Evolutionary conservation across 1,284 basidiomycete species (phyloP), one percentile per base, ranked within the genome.

Genomic region (Anthracocystis panici-leucophaei): DNA sequence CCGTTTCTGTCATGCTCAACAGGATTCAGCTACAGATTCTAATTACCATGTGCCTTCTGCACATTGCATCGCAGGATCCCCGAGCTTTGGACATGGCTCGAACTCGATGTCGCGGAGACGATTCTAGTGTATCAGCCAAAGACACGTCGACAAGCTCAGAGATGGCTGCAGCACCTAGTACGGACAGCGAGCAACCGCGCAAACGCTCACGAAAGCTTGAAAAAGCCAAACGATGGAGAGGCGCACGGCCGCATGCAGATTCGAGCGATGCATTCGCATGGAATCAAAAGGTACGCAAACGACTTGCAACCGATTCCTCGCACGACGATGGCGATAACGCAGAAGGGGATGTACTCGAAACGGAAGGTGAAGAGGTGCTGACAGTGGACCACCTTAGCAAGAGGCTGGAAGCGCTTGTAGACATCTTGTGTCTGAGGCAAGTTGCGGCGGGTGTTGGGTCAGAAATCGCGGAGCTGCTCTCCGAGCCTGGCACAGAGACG

Each of bases 21-120:
- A 76, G 74, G 29, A 68, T 62, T 31, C 75, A 77, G 38, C 57
- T 77, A 10, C 75, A 77, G 40, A 58, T 77, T 25, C 29, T 77
- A 25, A 50, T 77, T n/a, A 67, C 60, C 18, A 56, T 77, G 55
- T 64, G 59, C 44, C 57, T 77, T 1, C 48, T 77, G 42, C 63
- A 59, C 16, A 42, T 77, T 20, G 64, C 50, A 25, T 64, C 75
- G n/a, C 67, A 71, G n/a, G 62, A 71, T 29, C 72, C 72, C 0
- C 59, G 52, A 53, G 72, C 63, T 38, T 41, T 70, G 33, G 72
- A 75, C 11, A 29, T 20, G 7, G 72, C 72, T n/a, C 62, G 58
- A 10, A 23, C 58, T 46, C 63, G 68, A 14, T 27, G 61, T 23
- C 3, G 29, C 5, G 48, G 33, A 9, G 33, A 23, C 5, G 10